These are phyloP conservation scores for Xylaria castorea DNA, from an alignment of 495 filamentous ascomycete genomes.

Conservation along the genomic window DNA sequence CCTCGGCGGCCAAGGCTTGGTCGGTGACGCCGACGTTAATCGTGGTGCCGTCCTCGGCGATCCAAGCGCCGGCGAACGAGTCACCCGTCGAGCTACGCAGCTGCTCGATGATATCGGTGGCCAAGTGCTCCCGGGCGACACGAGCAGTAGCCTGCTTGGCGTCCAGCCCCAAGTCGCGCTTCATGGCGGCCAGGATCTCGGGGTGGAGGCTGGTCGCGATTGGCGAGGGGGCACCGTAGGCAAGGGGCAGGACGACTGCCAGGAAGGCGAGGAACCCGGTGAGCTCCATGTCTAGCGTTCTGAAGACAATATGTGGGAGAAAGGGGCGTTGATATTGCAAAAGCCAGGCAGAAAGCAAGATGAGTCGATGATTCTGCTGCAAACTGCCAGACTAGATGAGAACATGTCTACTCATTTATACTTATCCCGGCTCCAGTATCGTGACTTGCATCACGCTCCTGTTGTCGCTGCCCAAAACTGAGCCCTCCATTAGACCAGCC, in stretches of 20 bases:
- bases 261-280: conserved; percentile 37
- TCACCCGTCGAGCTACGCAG: conserved; percentile 33
- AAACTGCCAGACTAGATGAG: conserved; percentile 36
- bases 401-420: conserved; percentile 37
- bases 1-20: conserved; percentile 33
- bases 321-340: conserved; percentile 29
- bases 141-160: conserved; percentile 35
- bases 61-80: conserved; percentile 38
- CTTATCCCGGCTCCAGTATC: conserved; percentile 33
- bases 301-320: conserved; percentile 31
- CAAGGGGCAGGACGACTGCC: conserved; percentile 38
- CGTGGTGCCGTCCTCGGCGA: conserved; percentile 36
- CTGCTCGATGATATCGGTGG: conserved; percentile 36
- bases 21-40: conserved; percentile 35
- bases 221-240: conserved; percentile 38
- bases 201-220: conserved; percentile 36
- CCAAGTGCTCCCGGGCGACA: conserved; percentile 35
- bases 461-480: conserved; percentile 33
- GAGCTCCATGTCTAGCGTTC: conserved; percentile 39
- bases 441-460: conserved; percentile 33
- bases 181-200: conserved; percentile 39
- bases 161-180: conserved; percentile 39
- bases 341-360: conserved; percentile 33
- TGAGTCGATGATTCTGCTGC: conserved; percentile 34
- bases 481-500: conserved; percentile 32